These are phyloP conservation scores for Penicillium taxi DNA, from an alignment of 495 filamentous ascomycete species.

Conservation along the genomic window DNA sequence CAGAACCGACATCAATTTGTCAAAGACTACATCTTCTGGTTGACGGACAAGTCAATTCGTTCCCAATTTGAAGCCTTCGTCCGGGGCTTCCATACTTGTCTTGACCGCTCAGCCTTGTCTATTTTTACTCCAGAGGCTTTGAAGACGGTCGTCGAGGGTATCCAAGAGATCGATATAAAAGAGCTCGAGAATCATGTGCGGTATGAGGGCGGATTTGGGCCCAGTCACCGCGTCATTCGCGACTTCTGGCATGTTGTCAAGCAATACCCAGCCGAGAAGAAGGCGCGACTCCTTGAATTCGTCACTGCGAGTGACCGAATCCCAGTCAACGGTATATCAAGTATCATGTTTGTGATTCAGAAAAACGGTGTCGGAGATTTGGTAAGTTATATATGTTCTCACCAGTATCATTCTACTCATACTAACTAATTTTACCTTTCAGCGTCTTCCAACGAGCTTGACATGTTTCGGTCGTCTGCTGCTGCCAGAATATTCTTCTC, in stretches of 20 bases:
- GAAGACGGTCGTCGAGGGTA: constrained; percentile 73
- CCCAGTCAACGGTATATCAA: constrained; percentile 72
- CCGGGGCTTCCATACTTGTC: constrained; percentile 69
- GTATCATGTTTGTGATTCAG: constrained; percentile 74
- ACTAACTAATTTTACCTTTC: constrained; percentile 5
- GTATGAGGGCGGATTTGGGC: constrained; percentile 73
- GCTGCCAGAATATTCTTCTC: constrained; percentile 70
- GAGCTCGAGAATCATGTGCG: constrained; percentile 59
- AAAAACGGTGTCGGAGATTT: constrained; percentile 62
- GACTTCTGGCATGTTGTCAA: constrained; percentile 80
- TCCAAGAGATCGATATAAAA: constrained; percentile 64
- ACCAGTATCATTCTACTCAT: background rate
- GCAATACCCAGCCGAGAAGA: constrained; percentile 51
- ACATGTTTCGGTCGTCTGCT: constrained; percentile 87
- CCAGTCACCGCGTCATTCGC: constrained; percentile 54
- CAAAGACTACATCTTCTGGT: constrained; percentile 78
- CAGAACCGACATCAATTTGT: constrained; percentile 71
- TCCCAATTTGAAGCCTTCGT: constrained; percentile 75
- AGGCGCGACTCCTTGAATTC: constrained; percentile 78
- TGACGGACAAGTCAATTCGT: constrained; percentile 67
- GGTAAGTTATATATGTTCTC: constrained; percentile 23
- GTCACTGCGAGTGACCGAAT: constrained; percentile 89
- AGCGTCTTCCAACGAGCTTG: constrained; percentile 68
- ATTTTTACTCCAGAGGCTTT: constrained; percentile 65
- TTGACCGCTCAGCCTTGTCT: constrained; percentile 58